phyloP scores from a whole-genome alignment of 2,329 filamentous ascomycete genomes.

The Torrubiella hemipterigena region DNA sequence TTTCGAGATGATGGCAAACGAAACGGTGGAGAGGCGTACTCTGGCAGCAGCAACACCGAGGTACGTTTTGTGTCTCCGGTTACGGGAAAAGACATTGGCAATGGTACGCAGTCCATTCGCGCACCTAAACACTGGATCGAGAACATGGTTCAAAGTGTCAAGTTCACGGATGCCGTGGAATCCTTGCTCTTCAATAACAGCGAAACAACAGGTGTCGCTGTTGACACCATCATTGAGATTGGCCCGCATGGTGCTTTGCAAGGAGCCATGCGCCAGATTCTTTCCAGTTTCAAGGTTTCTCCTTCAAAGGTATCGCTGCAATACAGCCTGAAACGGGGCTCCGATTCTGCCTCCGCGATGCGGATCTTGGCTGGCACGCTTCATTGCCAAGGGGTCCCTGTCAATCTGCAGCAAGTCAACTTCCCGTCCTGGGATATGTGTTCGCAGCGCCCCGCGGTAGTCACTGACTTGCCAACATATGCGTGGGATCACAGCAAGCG shows the following conservation, averaged over 20 bases:
- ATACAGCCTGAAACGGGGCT: not conserved
- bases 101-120: constrained; percentile 1
- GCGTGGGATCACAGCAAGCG: too few relatives aligned
- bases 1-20: too few relatives aligned
- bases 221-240: constrained; percentile 16
- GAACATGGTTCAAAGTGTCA: constrained; percentile 23
- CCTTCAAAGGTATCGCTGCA: too few relatives aligned
- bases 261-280: not conserved
- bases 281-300: too few relatives aligned
- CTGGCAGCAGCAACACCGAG: not conserved
- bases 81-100: constrained; percentile 2
- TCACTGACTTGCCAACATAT: too few relatives aligned
- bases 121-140: constrained; percentile 29
- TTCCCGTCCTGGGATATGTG: too few relatives aligned
- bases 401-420: too few relatives aligned
- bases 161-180: constrained; percentile 20
- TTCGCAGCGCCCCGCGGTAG: too few relatives aligned
- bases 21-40: not conserved
- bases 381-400: too few relatives aligned
- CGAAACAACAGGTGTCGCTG: too few relatives aligned
- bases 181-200: constrained; percentile 9
- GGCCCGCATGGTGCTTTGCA: constrained; percentile 10
- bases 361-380: too few relatives aligned
- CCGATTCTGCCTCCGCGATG: not conserved
- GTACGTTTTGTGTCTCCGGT: constrained; percentile 6